Evolutionary conservation across 2,329 filamentous ascomycete genomes (phyloP).

Genomic region (Fusarium sp.): DNA sequence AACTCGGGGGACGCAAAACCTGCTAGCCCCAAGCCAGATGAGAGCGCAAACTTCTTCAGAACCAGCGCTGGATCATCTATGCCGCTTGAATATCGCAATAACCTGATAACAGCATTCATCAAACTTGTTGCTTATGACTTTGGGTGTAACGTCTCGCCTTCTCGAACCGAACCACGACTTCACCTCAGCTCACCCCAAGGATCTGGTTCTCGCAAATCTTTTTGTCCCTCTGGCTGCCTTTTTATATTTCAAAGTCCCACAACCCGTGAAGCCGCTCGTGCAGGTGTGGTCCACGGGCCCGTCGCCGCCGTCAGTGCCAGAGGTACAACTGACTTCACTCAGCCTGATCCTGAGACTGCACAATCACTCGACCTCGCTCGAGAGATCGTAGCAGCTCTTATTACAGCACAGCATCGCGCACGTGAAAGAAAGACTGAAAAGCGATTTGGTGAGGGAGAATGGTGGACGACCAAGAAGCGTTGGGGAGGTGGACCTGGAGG

Average conservation of each 20-base stretch:
- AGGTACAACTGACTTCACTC: slow-evolving; percentile 63
- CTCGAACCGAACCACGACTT: slow-evolving; percentile 69
- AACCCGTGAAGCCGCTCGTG: slow-evolving; percentile 69
- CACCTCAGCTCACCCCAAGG: slow-evolving; percentile 59
- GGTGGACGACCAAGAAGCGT: slow-evolving; percentile 71
- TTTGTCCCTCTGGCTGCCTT: slow-evolving; percentile 68
- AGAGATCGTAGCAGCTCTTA: slow-evolving; percentile 69
- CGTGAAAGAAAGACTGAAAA: slow-evolving; percentile 68
- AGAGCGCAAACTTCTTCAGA: slow-evolving; percentile 48
- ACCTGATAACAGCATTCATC: slow-evolving; percentile 68
- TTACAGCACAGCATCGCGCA: slow-evolving; percentile 72
- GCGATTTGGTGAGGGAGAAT: slow-evolving; percentile 67
- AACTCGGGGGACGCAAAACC: slow-evolving; percentile 19
- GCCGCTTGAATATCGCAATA: slow-evolving; percentile 68
- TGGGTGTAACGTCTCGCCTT: slow-evolving; percentile 68
- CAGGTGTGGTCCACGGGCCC: slow-evolving; percentile 71
- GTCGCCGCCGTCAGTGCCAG: slow-evolving; percentile 70
- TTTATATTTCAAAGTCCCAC: slow-evolving; percentile 71
- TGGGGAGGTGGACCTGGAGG: slow-evolving; percentile 74
- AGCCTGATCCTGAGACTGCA: slow-evolving; percentile 61
- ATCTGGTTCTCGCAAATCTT: slow-evolving; percentile 58
- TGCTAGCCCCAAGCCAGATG: slow-evolving; percentile 26
- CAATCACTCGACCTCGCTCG: slow-evolving; percentile 71
- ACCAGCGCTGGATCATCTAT: slow-evolving; percentile 65
- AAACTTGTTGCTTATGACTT: slow-evolving; percentile 76